phyloP scores from a whole-genome alignment of 352 stramenopile genomes.

The Pythium monospermum region DNA sequence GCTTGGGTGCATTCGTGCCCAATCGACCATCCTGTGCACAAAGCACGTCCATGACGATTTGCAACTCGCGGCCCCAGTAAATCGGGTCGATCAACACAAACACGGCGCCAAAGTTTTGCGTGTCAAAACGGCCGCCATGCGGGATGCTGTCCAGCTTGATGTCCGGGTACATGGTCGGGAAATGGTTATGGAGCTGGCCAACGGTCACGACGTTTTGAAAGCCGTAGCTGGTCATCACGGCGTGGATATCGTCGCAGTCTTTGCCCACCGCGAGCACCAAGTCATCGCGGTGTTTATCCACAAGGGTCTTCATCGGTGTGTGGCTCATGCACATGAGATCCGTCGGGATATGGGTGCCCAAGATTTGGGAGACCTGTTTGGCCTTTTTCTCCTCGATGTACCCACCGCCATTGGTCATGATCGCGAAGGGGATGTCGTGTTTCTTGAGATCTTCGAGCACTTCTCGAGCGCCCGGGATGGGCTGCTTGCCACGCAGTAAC shows the following conservation, averaged over 20 bases:
- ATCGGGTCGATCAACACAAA: conserved; percentile 80
- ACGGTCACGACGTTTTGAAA: conserved; percentile 83
- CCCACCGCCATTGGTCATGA: conserved; percentile 86
- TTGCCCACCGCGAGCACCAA: conserved; percentile 79
- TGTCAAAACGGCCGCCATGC: conserved; percentile 48
- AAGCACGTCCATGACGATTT: conserved; percentile 73
- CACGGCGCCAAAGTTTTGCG: conserved; percentile 49
- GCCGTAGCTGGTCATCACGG: conserved; percentile 71
- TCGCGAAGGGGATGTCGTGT: conserved; percentile 62
- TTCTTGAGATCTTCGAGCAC: conserved; percentile 64
- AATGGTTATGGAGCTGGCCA: conserved; percentile 68
- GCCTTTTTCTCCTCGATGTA: conserved; percentile 77
- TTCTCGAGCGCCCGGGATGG: conserved; percentile 59
- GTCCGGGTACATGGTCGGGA: conserved; percentile 79
- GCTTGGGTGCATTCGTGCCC: conserved; percentile 36
- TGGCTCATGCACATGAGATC: conserved; percentile 71
- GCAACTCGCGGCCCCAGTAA: conserved; percentile 71
- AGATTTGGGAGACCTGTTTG: conserved; percentile 57
- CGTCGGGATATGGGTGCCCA: conserved; percentile 47
- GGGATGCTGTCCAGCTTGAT: conserved; percentile 44
- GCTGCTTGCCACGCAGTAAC: conserved; percentile 64
- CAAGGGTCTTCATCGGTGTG: conserved; percentile 76
- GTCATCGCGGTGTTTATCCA: conserved; percentile 56
- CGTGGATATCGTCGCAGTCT: conserved; percentile 53
- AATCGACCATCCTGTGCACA: conserved; percentile 52